Evolutionary conservation across 169 alveolate genomes (phyloP).

Genomic region (Plasmodium gallinaceum): DNA sequence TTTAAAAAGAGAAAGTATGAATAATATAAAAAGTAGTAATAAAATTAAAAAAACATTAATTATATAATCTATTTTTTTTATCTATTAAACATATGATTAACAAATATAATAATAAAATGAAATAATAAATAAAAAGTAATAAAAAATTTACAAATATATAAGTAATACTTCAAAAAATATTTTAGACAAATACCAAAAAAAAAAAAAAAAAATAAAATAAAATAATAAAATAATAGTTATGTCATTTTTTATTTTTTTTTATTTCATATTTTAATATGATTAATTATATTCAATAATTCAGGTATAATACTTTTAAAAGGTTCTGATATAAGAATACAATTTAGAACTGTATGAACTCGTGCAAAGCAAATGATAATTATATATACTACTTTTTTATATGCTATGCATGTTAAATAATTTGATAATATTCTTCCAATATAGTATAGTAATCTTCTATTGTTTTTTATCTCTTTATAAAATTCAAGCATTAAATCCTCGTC

Average conservation of each 20-base stretch:
- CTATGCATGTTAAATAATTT: slow-evolving; percentile 72
- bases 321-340: slow-evolving; percentile 47
- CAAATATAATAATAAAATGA: too few relatives aligned
- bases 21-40: too few relatives aligned
- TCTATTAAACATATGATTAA: too few relatives aligned
- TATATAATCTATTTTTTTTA: too few relatives aligned
- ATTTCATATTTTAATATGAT: not conserved
- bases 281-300: slow-evolving; percentile 13
- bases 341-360: slow-evolving; percentile 41
- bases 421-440: slow-evolving; percentile 71
- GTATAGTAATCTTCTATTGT: slow-evolving; percentile 37
- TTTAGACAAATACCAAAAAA: not conserved
- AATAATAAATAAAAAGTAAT: too few relatives aligned
- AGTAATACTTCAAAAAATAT: not conserved
- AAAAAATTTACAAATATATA: too few relatives aligned
- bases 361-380: slow-evolving; percentile 39
- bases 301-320: slow-evolving; percentile 62
- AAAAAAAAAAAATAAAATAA: not conserved
- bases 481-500: slow-evolving; percentile 59
- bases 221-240: not conserved
- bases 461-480: slow-evolving; percentile 50
- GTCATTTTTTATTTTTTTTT: not conserved
- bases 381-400: slow-evolving; percentile 44
- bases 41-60: too few relatives aligned
- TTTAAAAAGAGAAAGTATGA: too few relatives aligned